Base-by-base conservation (phyloP, 139 green algal genomes). In the Protoeuglena noctilucae region DNA sequence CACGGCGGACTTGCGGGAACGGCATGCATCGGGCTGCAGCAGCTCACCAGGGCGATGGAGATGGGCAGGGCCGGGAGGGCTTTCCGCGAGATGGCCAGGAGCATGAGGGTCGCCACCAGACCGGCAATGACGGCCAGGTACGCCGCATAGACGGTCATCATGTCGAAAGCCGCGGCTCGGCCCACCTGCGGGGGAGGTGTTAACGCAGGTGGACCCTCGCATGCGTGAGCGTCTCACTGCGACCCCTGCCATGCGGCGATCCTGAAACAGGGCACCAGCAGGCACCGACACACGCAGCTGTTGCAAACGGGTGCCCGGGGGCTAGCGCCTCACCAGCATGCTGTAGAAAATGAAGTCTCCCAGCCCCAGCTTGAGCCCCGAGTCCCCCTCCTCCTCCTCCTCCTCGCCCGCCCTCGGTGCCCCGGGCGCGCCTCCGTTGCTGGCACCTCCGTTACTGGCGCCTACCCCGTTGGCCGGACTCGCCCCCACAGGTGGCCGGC, bases 341-440 rank as follows among this genome's bases (percentile, higher is more conserved):
- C 67, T 82, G 69, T 94, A 95, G 65, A 98, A 98, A 52, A 96
- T 96, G 70, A 98, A 96, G 74, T 98, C 90, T 4, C 66, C 61
- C 34, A 98, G 60, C 23, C 90, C 90, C 40, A 98, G 80, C 74
- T 95, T 93, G 54, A 95, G 93, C 19, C 34, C 26, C 40, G 17
- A 56, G 29, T 29, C 50, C n/a, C 12, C 12, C 14, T 43, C 29
- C 50, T 50, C 9, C 50, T 41, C 18, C 50, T 18, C 50, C 14
- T 16, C 18, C 50, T 56, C 29, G 50, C 19, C 19, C 18, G 14
- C n/a, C 28, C n/a, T n/a, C n/a, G n/a, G n/a, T n/a, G n/a, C n/a
- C n/a, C n/a, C n/a, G n/a, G n/a, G n/a, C n/a, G n/a, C n/a, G n/a
- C n/a, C n/a, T n/a, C n/a, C n/a, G n/a, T n/a, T n/a, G n/a, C n/a